Base-by-base conservation (phyloP, 495 filamentous ascomycete species). In the Penicillium manginii region DNA sequence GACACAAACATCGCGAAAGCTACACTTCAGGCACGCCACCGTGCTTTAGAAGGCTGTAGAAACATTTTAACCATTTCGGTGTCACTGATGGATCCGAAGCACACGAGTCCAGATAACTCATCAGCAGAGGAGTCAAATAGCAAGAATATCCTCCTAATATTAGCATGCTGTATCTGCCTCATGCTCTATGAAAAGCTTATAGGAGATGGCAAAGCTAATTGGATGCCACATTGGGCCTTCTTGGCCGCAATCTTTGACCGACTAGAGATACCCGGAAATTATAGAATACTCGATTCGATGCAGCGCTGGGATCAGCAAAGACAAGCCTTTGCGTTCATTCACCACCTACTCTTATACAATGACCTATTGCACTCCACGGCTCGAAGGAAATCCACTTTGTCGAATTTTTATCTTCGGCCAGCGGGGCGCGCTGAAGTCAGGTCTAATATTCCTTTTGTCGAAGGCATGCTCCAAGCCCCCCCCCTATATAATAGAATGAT, bases 161-260 rank as follows among this genome's bases (percentile, higher is more conserved):
- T 59, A 5, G 56, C 56, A 42, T 31, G 18, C 14, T 50, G 40
- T 15, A 45, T 46, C 18, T 42, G 52, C 9, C 39, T 59, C 2
- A 21, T 59, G 3, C 56, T 59, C 2, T 52, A 59, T 37, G 56
- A 59, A 17, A 50, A 59, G 11, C 40, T 55, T 10, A 18, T 46
- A 1, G 52, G 52, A 1, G 42, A 55, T 19, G 52, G 52, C 0
- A 22, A 55, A 19, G 39, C 52, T 7, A 55, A 55, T 23, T 55
- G 40, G 52, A 46, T 40, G 56, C 50, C 56, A 32, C 56, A 59
- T 47, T 26, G 53, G 11, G 11, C 15, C 14, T 59, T 59, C 37
- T 18, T 53, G 21, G 50, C 50, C 19, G 14, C 1, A 8, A 12
- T 53, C 2, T 53, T 53, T 14, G 50, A 53, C 11, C 45, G 21